phyloP scores from a whole-genome alignment of 1,139 yeast genomes.

The Kodamaea sp. region DNA sequence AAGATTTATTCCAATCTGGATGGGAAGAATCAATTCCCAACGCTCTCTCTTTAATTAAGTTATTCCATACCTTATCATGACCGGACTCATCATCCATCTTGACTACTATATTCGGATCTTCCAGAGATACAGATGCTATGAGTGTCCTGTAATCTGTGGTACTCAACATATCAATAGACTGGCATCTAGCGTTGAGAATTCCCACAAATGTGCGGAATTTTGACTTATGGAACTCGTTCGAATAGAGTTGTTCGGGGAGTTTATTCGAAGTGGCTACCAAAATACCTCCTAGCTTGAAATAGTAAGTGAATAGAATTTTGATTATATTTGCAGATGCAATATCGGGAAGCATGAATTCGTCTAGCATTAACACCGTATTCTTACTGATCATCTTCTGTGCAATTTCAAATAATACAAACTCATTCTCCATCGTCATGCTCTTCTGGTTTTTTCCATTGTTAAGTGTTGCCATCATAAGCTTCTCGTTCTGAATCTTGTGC shows the following conservation, averaged over 20 bases:
- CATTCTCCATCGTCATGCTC: constrained; percentile 52
- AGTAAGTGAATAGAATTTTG: constrained; percentile 64
- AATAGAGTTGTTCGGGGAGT: constrained; percentile 68
- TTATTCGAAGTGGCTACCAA: constrained; percentile 72
- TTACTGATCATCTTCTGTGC: constrained; percentile 64
- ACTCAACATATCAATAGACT: constrained; percentile 63
- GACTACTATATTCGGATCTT: constrained; percentile 31
- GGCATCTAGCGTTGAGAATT: constrained; percentile 61
- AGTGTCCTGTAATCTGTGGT: constrained; percentile 54
- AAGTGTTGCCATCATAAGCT: constrained; percentile 7
- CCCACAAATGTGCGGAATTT: constrained; percentile 59
- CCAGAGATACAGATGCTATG: constrained; percentile 25
- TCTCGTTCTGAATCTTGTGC: constrained; percentile 51
- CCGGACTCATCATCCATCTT: constrained; percentile 20
- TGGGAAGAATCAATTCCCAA: constrained; percentile 1
- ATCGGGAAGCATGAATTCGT: constrained; percentile 77
- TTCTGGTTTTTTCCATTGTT: constrained; percentile 5
- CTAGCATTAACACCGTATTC: constrained; percentile 62
- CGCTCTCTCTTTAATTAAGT: constrained; percentile 20
- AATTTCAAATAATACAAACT: constrained; percentile 63
- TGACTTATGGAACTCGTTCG: constrained; percentile 60
- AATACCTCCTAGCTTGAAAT: constrained; percentile 73
- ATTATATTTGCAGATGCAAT: constrained; percentile 70
- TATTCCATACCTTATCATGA: constrained; percentile 40
- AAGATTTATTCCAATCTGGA: constrained; percentile 11